Evolutionary conservation across 1,284 basidiomycete genomes (phyloP).

Genomic region (Chondrostereum purpureum): DNA sequence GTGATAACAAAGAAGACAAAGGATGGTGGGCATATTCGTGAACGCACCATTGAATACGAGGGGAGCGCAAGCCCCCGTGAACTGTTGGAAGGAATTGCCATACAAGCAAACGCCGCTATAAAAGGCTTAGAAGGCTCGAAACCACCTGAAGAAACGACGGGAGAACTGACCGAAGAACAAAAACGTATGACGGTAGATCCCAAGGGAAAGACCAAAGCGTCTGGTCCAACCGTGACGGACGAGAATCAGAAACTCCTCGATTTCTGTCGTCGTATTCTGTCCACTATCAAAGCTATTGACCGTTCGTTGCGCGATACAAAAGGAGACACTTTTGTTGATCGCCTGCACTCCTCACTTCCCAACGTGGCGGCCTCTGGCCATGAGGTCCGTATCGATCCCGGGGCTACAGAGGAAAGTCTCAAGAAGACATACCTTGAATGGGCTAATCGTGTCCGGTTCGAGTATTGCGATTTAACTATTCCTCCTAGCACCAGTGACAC

Average conservation of each 20-base stretch:
- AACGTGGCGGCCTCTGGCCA: conserved; percentile 48
- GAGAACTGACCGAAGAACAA: conserved; percentile 76
- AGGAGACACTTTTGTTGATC: conserved; percentile 73
- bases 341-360: conserved; percentile 70
- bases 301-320: conserved; percentile 79
- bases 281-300: conserved; percentile 78
- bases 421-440: conserved; percentile 73
- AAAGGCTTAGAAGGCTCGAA: conserved; percentile 73
- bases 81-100: conserved; percentile 80
- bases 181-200: conserved; percentile 67
- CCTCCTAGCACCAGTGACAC: conserved; percentile 24
- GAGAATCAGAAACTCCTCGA: conserved; percentile 61
- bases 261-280: conserved; percentile 75
- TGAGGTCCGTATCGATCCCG: conserved; percentile 39
- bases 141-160: conserved; percentile 36
- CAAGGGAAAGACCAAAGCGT: conserved; percentile 60
- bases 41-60: conserved; percentile 80
- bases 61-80: conserved; percentile 84
- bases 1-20: conserved; percentile 46
- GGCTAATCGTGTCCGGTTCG: conserved; percentile 75
- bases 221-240: conserved; percentile 39
- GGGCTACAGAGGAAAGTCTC: conserved; percentile 58
- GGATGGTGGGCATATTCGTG: conserved; percentile 47
- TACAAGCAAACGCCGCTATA: conserved; percentile 82
- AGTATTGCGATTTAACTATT: conserved; percentile 79